These are phyloP conservation scores for Gossypium sturtianum DNA, from an alignment of 345 rosid species.

Conservation along the genomic window DNA sequence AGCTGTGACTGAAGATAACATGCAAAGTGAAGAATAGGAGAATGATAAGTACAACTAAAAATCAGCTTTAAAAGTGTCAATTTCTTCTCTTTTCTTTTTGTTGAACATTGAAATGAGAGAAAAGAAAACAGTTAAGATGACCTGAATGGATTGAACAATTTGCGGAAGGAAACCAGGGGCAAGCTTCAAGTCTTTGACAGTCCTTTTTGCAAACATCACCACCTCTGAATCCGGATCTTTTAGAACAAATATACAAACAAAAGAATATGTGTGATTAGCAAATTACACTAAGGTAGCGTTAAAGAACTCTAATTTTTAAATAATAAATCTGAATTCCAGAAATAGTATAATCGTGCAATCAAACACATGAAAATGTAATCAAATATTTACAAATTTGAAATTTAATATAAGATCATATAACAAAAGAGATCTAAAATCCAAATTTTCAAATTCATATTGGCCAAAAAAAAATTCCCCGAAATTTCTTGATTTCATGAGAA, in stretches of 20 bases:
- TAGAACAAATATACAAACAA: neutral
- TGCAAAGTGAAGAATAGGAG: neutral
- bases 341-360: neutral
- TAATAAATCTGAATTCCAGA: neutral
- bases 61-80: neutral
- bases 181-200: slow-evolving; percentile 90
- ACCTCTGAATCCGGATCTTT: slow-evolving; percentile 88
- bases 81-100: neutral
- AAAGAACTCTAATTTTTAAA: neutral
- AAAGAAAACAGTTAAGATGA: slow-evolving; percentile 11
- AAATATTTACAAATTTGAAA: neutral
- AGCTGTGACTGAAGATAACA: slow-evolving; percentile 59
- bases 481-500: neutral
- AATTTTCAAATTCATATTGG: neutral
- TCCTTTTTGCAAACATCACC: slow-evolving; percentile 73
- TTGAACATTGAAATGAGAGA: neutral
- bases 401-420: neutral
- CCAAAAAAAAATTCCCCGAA: neutral
- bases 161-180: slow-evolving; percentile 74
- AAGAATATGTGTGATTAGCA: neutral
- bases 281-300: neutral
- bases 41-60: neutral
- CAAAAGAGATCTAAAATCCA: neutral
- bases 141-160: slow-evolving; percentile 93
- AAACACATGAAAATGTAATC: neutral